These are phyloP conservation scores for Rhizopus arrhizus DNA, from an alignment of 371 early-diverging fungal species.

Conservation along the genomic window DNA sequence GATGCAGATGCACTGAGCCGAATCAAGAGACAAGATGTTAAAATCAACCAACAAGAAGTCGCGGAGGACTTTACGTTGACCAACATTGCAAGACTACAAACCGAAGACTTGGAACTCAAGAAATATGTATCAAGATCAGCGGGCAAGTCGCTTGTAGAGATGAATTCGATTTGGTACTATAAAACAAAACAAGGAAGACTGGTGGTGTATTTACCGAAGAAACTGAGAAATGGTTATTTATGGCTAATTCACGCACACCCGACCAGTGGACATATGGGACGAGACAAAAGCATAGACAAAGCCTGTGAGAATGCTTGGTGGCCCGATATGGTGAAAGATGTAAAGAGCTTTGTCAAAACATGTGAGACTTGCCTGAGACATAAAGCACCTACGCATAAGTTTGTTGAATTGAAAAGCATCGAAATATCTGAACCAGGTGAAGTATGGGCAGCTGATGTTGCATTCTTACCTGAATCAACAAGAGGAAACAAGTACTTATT, in stretches of 20 bases:
- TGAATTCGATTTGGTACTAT: too few relatives aligned
- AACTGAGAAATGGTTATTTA: not conserved
- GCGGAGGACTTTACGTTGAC: not conserved
- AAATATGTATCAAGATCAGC: too few relatives aligned
- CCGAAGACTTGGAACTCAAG: too few relatives aligned
- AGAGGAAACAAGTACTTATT: slow-evolving; percentile 22
- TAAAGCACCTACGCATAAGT: slow-evolving; percentile 18
- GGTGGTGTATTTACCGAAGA: not conserved
- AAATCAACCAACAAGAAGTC: not conserved
- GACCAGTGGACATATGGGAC: slow-evolving; percentile 22
- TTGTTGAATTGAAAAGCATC: slow-evolving; percentile 5
- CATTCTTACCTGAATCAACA: slow-evolving; percentile 14
- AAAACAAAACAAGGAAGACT: too few relatives aligned
- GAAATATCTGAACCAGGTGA: slow-evolving; percentile 8
- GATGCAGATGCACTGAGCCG: slow-evolving; percentile 14
- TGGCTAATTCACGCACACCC: too few relatives aligned
- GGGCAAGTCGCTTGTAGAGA: too few relatives aligned
- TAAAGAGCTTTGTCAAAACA: not conserved
- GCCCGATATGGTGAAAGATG: slow-evolving; percentile 8
- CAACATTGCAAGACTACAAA: too few relatives aligned
- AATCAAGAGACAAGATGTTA: not conserved
- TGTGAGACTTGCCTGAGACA: slow-evolving; percentile 10
- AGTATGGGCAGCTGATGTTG: slow-evolving; percentile 30
- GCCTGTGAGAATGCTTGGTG: slow-evolving; percentile 12
- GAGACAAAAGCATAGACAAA: slow-evolving; percentile 14